These are phyloP conservation scores for Solanum okadae DNA, from an alignment of 257 asterid genomes.

Conservation along the genomic window DNA sequence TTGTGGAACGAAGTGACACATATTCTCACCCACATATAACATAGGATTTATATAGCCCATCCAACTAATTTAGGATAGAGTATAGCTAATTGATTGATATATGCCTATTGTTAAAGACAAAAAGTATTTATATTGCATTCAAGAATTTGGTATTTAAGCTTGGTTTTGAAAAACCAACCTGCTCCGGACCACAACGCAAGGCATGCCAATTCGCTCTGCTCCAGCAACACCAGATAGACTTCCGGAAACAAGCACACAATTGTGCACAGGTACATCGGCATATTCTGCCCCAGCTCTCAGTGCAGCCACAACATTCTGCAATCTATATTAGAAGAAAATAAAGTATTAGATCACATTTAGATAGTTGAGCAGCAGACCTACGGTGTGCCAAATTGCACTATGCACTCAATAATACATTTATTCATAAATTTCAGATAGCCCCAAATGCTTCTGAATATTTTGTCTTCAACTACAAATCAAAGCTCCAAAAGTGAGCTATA, in stretches of 20 bases:
- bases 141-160: neutral
- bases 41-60: neutral
- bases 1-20: neutral
- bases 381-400: neutral
- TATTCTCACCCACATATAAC: neutral
- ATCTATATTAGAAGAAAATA: constrained; percentile 29
- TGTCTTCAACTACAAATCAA: neutral
- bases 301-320: constrained; percentile 60
- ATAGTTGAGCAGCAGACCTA: neutral
- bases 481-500: neutral
- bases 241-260: constrained; percentile 79
- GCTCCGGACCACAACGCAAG: constrained; percentile 80
- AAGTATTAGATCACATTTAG: neutral
- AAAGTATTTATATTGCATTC: neutral
- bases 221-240: constrained; percentile 74
- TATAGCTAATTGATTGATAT: neutral
- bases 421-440: neutral
- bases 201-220: constrained; percentile 81
- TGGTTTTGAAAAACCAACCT: constrained; percentile 39
- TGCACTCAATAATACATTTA: neutral
- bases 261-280: constrained; percentile 43
- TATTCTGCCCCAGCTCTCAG: constrained; percentile 79
- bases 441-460: neutral
- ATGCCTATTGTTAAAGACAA: neutral
- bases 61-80: neutral